A percentile compares a stretch with the other conserved stretches of the same genome.
phyloP scores from a whole-genome alignment of 2,329 filamentous ascomycete genomes.

The Trichoderma asperellum region DNA sequence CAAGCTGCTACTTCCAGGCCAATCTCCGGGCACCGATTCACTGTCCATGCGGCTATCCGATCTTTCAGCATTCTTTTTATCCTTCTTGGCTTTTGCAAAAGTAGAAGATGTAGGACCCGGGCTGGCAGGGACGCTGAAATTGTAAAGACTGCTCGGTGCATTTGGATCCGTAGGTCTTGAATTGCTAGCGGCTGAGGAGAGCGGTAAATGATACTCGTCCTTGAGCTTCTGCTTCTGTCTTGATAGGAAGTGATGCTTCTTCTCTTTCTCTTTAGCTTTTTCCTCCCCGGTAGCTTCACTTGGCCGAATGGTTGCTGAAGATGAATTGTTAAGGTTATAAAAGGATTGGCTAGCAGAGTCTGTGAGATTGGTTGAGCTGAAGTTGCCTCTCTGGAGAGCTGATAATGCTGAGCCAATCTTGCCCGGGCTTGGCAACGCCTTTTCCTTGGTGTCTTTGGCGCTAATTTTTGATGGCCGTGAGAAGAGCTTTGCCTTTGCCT shows the following conservation, averaged over 20 bases:
- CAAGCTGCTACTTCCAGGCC: constrained; percentile 59
- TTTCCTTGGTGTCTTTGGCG: constrained; percentile 69
- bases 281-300: constrained; percentile 55
- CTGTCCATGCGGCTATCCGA: constrained; percentile 56
- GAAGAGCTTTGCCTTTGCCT: constrained; percentile 81
- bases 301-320: constrained; percentile 75
- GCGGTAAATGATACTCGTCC: constrained; percentile 71
- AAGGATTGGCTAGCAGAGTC: constrained; percentile 66
- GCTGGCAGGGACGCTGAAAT: constrained; percentile 74
- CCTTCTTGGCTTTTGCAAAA: constrained; percentile 83
- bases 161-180: constrained; percentile 75
- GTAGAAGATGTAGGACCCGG: constrained; percentile 66
- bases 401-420: constrained; percentile 70
- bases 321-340: constrained; percentile 76
- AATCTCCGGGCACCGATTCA: constrained; percentile 53
- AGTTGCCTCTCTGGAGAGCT: constrained; percentile 67
- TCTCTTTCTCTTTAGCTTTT: constrained; percentile 62
- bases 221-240: constrained; percentile 79
- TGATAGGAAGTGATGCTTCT: constrained; percentile 79
- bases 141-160: constrained; percentile 77
- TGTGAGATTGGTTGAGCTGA: constrained; percentile 71
- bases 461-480: constrained; percentile 76
- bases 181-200: constrained; percentile 77
- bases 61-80: constrained; percentile 79
- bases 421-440: constrained; percentile 71